Evolutionary conservation across 805 yeast species (phyloP).

Genomic region (Yarrowia keelungensis): DNA sequence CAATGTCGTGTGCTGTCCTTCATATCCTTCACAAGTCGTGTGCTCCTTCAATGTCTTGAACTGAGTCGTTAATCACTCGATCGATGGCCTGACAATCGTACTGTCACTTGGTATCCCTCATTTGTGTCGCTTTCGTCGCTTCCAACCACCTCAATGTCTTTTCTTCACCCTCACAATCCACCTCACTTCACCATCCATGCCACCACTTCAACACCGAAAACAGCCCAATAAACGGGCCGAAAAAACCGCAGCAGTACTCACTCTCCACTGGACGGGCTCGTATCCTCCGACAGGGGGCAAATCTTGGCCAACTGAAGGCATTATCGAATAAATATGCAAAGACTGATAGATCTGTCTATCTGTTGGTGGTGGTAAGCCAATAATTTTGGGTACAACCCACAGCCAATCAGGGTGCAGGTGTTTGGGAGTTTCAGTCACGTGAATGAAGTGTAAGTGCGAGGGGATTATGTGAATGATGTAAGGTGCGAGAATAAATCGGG

Average conservation of each 20-base stretch:
- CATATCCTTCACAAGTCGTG: not conserved
- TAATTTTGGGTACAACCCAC: constrained; percentile 33
- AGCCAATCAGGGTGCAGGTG: constrained; percentile 39
- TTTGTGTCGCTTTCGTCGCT: not conserved
- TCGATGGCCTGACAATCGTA: too few relatives aligned
- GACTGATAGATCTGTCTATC: constrained; percentile 37
- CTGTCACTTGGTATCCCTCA: not conserved
- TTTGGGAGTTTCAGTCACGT: constrained; percentile 35
- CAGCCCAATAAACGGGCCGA: not conserved
- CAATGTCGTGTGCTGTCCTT: too few relatives aligned
- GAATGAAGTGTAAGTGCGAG: constrained; percentile 3
- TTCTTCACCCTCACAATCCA: not conserved
- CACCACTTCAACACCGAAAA: constrained; percentile 12
- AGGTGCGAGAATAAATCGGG: not conserved
- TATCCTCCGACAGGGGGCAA: constrained; percentile 88
- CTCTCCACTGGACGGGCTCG: constrained; percentile 85
- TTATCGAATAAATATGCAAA: constrained; percentile 26
- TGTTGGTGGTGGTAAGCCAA: constrained; percentile 34
- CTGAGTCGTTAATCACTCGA: too few relatives aligned
- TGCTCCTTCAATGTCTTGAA: not conserved
- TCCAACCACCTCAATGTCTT: not conserved
- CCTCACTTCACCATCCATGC: not conserved
- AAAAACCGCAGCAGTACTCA: constrained; percentile 41
- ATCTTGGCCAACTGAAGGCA: constrained; percentile 60
- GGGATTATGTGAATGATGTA: not conserved